Evolutionary conservation across 495 filamentous ascomycete species (phyloP), one percentile per base, ranked within the genome.

Genomic region (Neurospora cerealis): DNA sequence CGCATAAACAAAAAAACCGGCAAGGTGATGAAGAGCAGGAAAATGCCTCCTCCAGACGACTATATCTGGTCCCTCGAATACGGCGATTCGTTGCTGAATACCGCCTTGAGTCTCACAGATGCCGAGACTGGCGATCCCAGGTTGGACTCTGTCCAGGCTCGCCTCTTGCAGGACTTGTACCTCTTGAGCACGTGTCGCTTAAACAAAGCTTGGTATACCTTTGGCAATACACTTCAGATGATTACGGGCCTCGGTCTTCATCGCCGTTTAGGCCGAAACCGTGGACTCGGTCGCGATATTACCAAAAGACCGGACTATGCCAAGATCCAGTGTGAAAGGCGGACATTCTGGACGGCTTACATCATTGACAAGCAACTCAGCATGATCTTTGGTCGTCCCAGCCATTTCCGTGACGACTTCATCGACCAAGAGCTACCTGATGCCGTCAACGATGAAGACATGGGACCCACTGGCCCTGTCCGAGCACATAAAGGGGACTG

Each of bases 291-390:
- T 13, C 37, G 37, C 34, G 71, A 75, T 40, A 75, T 77, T n/a
- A 10, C 60, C 15, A 13, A n/a, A 5, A 34, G 24, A 24, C 74
- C 75, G 0, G 76, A 79, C 37, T 78, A 80, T 28, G 73, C 77
- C 54, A 76, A 79, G 32, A 39, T 78, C 1, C 79, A 83, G 36
- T 79, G 80, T 71, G 75, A 74, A n/a, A 89, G 87, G 72, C 85
- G 88, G 5, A 85, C 87, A 6, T 88, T 90, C 36, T 90, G 88
- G 88, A 85, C 85, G 42, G 85, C 83, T 2, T 88, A 87, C 74
- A 84, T 85, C 36, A 74, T 90, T 17, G 88, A 90, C 77, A 88
- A 86, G 75, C 87, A 90, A 74, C 79, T 90, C n/a, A 86, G 85
- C 72, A 80, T 86, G 60, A 83, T 88, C 76, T 84, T 87, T 70